A percentile compares a stretch with the other conserved stretches of the same genome.
Conservation (phyloP, 23 red algal genomes). For the Gracilariopsis chorda region DNA sequence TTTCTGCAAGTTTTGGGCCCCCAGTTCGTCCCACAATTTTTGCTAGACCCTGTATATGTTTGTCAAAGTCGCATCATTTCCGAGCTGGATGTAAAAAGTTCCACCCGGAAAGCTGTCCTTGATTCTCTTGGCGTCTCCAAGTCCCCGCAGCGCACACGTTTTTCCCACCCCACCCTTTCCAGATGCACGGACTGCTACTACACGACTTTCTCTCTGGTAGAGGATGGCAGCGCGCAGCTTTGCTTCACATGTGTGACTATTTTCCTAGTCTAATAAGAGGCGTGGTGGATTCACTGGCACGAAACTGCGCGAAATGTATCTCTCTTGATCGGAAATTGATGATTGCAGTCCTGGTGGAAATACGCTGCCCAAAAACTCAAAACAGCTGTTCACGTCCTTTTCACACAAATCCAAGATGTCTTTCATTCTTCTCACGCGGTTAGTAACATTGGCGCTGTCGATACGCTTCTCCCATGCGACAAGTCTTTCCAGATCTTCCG, state of each 20-base stretch:
- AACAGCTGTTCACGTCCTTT: too few species aligned
- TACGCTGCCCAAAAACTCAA: too few species aligned
- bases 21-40: neutral
- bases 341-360: too few species aligned
- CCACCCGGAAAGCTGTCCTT: neutral
- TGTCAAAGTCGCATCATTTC: neutral
- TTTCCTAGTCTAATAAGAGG: neutral
- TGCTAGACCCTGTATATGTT: neutral
- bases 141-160: neutral
- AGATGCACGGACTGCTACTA: neutral
- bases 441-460: neutral
- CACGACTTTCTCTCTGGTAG: neutral
- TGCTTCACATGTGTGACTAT: neutral
- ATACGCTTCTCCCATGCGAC: neutral
- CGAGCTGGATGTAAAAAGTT: neutral
- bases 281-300: neutral
- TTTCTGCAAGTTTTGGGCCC: neutral
- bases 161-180: constrained; percentile 15
- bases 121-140: neutral
- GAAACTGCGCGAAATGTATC: neutral
- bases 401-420: too few species aligned
- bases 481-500: neutral
- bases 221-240: neutral
- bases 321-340: too few species aligned
- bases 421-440: too few species aligned